These are phyloP conservation scores for Talaromyces sp. DNA, from an alignment of 2,329 filamentous ascomycete species.

Conservation along the genomic window DNA sequence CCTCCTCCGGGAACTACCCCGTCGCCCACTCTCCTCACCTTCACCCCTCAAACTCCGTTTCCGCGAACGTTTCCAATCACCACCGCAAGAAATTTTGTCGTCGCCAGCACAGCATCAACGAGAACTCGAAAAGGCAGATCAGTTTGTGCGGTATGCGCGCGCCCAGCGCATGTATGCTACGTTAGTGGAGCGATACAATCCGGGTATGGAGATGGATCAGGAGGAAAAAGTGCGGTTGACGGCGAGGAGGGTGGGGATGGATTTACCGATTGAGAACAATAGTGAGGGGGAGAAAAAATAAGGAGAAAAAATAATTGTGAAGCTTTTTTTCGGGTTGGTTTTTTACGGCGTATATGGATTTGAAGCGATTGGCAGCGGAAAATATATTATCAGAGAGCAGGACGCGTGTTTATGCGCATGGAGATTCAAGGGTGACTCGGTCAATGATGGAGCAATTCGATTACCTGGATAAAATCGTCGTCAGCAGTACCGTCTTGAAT, in stretches of 20 bases:
- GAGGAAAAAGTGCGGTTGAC: slow-evolving; percentile 76
- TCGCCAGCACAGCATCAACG: slow-evolving; percentile 18
- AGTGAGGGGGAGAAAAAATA: not conserved
- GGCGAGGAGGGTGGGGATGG: slow-evolving; percentile 82
- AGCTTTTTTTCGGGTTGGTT: not conserved
- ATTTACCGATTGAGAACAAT: slow-evolving; percentile 64
- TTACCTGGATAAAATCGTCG: not conserved
- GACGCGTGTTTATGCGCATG: not conserved
- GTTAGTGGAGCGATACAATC: slow-evolving; percentile 87
- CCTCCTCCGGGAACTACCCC: slow-evolving; percentile 81
- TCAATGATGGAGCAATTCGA: not conserved
- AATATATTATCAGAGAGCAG: not conserved
- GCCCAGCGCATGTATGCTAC: slow-evolving; percentile 80
- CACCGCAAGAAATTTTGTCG: slow-evolving; percentile 18
- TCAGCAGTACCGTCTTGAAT: not conserved
- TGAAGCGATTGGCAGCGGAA: not conserved
- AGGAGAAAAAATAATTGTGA: not conserved
- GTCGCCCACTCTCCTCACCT: slow-evolving; percentile 56
- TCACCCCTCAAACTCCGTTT: slow-evolving; percentile 65
- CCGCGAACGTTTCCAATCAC: slow-evolving; percentile 52
- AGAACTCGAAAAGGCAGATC: slow-evolving; percentile 56
- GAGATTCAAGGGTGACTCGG: not conserved
- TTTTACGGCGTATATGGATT: not conserved
- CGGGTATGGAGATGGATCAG: slow-evolving; percentile 81
- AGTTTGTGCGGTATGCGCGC: slow-evolving; percentile 72